Evolutionary conservation across 495 filamentous ascomycete genomes (phyloP).

Genomic region (Physcia stellaris): DNA sequence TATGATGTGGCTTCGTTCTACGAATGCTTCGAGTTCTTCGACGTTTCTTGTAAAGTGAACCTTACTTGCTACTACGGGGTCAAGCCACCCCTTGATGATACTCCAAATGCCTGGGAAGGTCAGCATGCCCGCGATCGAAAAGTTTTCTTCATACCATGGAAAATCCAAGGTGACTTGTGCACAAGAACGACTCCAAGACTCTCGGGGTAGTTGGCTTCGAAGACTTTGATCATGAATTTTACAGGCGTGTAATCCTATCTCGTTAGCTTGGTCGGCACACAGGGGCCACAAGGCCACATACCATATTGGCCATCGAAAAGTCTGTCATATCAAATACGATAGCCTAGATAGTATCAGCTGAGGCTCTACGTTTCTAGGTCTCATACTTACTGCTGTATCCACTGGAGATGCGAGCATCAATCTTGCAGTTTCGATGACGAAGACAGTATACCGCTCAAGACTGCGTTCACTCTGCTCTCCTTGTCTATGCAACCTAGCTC

Average conservation of each 20-base stretch:
- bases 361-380: not conserved
- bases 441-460: constrained; percentile 82
- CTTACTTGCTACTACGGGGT: constrained; percentile 89
- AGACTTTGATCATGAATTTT: constrained; percentile 98
- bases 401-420: constrained; percentile 66
- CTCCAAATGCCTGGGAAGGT: constrained; percentile 53
- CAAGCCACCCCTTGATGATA: constrained; percentile 90
- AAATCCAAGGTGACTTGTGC: constrained; percentile 93
- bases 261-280: not conserved
- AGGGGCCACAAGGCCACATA: constrained; percentile 21
- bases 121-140: too few relatives aligned
- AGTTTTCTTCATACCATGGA: constrained; percentile 62
- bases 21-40: constrained; percentile 66
- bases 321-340: constrained; percentile 93
- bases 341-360: constrained; percentile 31
- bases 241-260: constrained; percentile 81
- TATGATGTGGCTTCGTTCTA: constrained; percentile 55
- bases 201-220: constrained; percentile 97
- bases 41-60: constrained; percentile 84
- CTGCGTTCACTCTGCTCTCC: constrained; percentile 70
- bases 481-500: constrained; percentile 65
- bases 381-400: constrained; percentile 72
- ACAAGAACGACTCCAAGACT: constrained; percentile 84
- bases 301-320: constrained; percentile 92
- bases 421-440: constrained; percentile 83